phyloP scores from a whole-genome alignment of 1,284 basidiomycete genomes.

The Microbotryum saponariae region DNA sequence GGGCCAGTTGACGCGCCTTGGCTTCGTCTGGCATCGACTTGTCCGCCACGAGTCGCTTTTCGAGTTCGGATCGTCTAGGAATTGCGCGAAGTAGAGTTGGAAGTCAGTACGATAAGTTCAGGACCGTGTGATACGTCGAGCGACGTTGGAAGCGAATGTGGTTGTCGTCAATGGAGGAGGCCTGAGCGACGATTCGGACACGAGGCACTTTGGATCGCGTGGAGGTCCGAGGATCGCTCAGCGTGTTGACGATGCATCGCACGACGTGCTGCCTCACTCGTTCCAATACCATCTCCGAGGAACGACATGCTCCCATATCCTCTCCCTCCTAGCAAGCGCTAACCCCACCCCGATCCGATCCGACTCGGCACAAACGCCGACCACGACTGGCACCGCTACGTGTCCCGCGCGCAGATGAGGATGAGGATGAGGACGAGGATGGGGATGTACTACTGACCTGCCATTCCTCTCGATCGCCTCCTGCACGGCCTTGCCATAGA shows the following conservation, averaged over 20 bases:
- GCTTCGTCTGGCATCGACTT: constrained; percentile 34
- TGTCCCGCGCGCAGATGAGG: background rate
- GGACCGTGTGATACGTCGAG: constrained; percentile 3
- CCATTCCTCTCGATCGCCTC: constrained; percentile 81
- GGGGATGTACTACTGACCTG: constrained; percentile 50
- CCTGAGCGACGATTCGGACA: too few relatives aligned
- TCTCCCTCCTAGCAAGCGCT: too few relatives aligned
- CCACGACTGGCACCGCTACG: background rate
- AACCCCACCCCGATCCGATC: too few relatives aligned
- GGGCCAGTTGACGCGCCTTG: constrained; percentile 72
- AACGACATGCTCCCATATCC: too few relatives aligned
- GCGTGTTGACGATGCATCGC: too few relatives aligned
- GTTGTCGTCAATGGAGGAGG: background rate
- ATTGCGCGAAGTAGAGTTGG: background rate
- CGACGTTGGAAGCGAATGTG: constrained; percentile 50
- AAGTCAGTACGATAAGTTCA: constrained; percentile 16
- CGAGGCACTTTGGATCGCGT: too few relatives aligned
- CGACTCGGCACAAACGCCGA: background rate
- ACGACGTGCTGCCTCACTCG: too few relatives aligned
- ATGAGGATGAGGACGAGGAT: background rate
- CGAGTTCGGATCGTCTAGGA: constrained; percentile 78
- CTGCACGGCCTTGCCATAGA: constrained; percentile 92
- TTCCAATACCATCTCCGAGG: too few relatives aligned
- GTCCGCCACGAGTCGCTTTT: constrained; percentile 73
- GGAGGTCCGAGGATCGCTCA: too few relatives aligned